Conservation (phyloP, 1,284 basidiomycete genomes). For the Sparassis latifolia region DNA sequence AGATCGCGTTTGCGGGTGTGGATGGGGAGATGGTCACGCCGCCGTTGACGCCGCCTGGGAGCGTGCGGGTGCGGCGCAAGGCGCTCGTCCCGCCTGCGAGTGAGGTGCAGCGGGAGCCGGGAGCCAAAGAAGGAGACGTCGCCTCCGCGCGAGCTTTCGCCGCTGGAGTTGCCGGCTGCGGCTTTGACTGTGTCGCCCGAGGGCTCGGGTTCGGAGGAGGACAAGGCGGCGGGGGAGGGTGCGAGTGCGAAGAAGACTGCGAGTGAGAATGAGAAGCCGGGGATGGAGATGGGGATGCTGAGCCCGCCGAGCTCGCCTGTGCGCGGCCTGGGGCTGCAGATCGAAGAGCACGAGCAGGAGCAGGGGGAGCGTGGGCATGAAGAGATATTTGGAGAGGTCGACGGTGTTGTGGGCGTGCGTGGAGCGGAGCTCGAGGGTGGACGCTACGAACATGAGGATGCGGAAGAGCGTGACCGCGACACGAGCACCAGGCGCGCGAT, state of each 20-base stretch:
- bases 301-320: conserved; percentile 18
- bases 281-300: conserved; percentile 9
- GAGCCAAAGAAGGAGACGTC: conserved; percentile 4
- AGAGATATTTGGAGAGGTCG: neutral
- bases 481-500: neutral
- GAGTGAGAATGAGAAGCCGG: neutral
- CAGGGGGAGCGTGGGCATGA: neutral
- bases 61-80: conserved; percentile 12
- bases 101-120: conserved; percentile 2
- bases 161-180: conserved; percentile 3
- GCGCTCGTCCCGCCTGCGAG: conserved; percentile 13
- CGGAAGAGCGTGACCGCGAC: neutral
- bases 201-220: conserved; percentile 1
- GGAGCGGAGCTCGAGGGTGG: too few relatives aligned
- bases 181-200: neutral
- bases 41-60: conserved; percentile 20
- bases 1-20: neutral
- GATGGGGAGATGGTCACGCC: conserved; percentile 18
- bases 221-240: conserved; percentile 1
- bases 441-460: neutral
- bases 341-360: neutral
- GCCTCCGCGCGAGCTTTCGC: neutral
- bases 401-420: neutral
- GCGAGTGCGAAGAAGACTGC: conserved; percentile 1
- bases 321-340: neutral